Conservation (phyloP, 805 yeast genomes). For the Lachancea sp. region DNA sequence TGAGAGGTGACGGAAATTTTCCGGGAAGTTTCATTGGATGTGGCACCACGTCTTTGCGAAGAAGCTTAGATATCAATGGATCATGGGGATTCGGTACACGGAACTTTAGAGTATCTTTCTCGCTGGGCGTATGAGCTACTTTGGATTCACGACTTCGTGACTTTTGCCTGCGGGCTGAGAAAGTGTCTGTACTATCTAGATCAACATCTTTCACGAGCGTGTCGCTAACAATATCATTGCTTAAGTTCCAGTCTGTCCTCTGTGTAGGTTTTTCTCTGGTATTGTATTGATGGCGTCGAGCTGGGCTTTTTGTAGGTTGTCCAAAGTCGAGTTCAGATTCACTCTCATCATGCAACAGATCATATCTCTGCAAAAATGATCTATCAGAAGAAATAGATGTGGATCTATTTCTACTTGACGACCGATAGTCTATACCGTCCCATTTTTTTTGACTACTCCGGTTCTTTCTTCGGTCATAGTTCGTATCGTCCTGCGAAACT, state of each 20-base stretch:
- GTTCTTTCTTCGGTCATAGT: conserved; percentile 12
- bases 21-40: conserved; percentile 22
- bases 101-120: conserved; percentile 12
- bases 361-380: conserved; percentile 23
- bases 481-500: conserved; percentile 26
- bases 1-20: conserved; percentile 28
- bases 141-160: not conserved
- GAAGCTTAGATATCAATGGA: conserved; percentile 22
- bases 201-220: not conserved
- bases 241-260: no score
- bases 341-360: conserved; percentile 19
- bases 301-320: no score
- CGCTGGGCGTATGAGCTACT: not conserved
- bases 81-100: conserved; percentile 20
- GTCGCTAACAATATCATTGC: no score
- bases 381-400: conserved; percentile 23
- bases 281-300: no score
- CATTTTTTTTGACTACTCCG: conserved; percentile 1
- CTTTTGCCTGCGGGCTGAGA: conserved; percentile 15
- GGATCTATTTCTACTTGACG: conserved; percentile 15
- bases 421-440: conserved; percentile 2
- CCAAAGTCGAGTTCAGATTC: conserved; percentile 7
- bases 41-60: conserved; percentile 10
- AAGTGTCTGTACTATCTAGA: conserved; percentile 25
- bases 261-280: no score